Evolutionary conservation across 2,329 filamentous ascomycete genomes (phyloP).

Genomic region (Achaetomium macrosporum): DNA sequence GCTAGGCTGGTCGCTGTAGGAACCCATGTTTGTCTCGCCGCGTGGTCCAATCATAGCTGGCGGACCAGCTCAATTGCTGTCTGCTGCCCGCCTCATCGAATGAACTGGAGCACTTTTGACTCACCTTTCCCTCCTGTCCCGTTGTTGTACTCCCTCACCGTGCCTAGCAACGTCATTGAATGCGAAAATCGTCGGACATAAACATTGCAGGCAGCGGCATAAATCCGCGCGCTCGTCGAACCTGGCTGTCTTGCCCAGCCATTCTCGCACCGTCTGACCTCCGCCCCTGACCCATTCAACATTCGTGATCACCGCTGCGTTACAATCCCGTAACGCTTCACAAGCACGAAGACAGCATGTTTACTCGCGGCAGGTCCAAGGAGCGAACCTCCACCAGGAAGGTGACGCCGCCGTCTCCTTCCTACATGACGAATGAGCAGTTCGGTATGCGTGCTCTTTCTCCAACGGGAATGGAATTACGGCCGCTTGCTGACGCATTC

Average conservation of each 20-base stretch:
- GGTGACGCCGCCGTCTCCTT: conserved; percentile 55
- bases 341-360: conserved; percentile 25
- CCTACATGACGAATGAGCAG: conserved; percentile 62
- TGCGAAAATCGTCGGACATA: conserved; percentile 3
- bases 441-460: conserved; percentile 46
- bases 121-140: conserved; percentile 3
- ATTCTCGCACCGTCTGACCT: neutral
- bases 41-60: conserved; percentile 19
- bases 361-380: conserved; percentile 30
- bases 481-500: conserved; percentile 9
- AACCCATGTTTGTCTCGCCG: conserved; percentile 22
- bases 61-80: conserved; percentile 1
- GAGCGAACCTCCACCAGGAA: conserved; percentile 40
- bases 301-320: neutral
- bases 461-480: neutral
- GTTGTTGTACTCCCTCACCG: neutral
- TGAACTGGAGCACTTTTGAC: conserved; percentile 7
- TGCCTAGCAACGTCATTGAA: conserved; percentile 16
- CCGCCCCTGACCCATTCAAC: neutral
- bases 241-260: conserved; percentile 1
- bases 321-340: neutral
- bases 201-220: conserved; percentile 13
- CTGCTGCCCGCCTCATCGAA: conserved; percentile 7
- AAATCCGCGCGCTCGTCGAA: neutral
- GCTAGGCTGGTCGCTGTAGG: conserved; percentile 17